Base-by-base conservation (phyloP, 345 rosid genomes). In the Mangifera indica region DNA sequence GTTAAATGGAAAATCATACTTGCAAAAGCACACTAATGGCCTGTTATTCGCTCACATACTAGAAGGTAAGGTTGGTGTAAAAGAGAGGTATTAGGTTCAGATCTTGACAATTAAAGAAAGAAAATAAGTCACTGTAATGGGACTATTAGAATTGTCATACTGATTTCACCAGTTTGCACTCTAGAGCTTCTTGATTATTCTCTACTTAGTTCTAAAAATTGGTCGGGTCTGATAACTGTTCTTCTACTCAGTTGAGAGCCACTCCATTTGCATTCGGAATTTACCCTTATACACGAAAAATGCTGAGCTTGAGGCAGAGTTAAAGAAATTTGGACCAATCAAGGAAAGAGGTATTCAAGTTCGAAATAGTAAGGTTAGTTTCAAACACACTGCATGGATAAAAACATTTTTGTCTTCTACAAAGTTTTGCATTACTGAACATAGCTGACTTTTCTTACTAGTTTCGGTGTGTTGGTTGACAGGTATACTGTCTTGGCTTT, bases 401-500 rank as follows among this genome's bases (percentile, higher is more conserved):
- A 29, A 62, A 29, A 62, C 42, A 6, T 17, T 3, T 5, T 46
- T 4, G 7, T 53, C 51, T 77, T 26, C 55, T 34, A 21, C 25
- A n/a, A 2, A 57, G 17, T 26, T 46, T 25, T 17, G 14, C 32
- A 37, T 67, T 77, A 32, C 29, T 52, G 22, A 52, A 71, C 32
- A 48, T 44, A 49, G 25, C 48, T 59, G 71, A 54, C 70, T 74
- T 53, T 67, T 24, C 63, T 60, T 67, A 44, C 72, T 22, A 46
- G 48, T 21, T 70, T 67, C 52, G 17, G 14, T 76, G 57, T 55
- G 67, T 74, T 55, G 82, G 81, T 85, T 90, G 82, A 80, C 89
- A 89, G 82, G 88, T 85, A 58, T 89, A 81, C 81, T 89, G 91
- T 81, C 89, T 86, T 77, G 92, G 93, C 60, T 91, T 89, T 40